Conservation (phyloP, 2,329 filamentous ascomycete genomes). For the Penicillium sp. region DNA sequence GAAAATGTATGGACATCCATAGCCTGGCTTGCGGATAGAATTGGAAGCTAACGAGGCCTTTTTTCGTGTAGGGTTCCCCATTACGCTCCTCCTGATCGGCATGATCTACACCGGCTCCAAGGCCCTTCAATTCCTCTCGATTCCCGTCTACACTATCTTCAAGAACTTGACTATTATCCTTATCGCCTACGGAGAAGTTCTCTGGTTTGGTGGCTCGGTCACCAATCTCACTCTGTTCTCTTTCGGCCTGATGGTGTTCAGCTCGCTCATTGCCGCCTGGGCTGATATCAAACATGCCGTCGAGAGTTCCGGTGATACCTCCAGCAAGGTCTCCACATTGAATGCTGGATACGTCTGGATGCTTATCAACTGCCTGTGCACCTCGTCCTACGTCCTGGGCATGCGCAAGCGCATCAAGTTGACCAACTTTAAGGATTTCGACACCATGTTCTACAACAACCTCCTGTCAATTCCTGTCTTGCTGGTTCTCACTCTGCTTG, state of each 20-base stretch:
- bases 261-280: slow-evolving; percentile 93
- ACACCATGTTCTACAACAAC: slow-evolving; percentile 99
- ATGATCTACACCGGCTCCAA: slow-evolving; percentile 99
- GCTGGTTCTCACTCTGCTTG: slow-evolving; percentile 70
- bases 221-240: slow-evolving; percentile 83
- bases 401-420: slow-evolving; percentile 99
- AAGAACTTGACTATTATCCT: slow-evolving; percentile 99
- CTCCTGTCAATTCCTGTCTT: slow-evolving; percentile 92
- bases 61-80: slow-evolving; percentile 73
- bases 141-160: slow-evolving; percentile 99
- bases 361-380: slow-evolving; percentile 93
- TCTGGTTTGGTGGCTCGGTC: slow-evolving; percentile 95
- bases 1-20: slow-evolving; percentile 66
- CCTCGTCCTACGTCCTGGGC: slow-evolving; percentile 78
- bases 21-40: not conserved
- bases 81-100: slow-evolving; percentile 89
- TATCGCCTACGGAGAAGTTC: slow-evolving; percentile 95
- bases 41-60: not conserved
- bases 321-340: slow-evolving; percentile 76
- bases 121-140: slow-evolving; percentile 91
- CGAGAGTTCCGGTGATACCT: slow-evolving; percentile 62
- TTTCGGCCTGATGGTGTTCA: slow-evolving; percentile 94
- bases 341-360: slow-evolving; percentile 98
- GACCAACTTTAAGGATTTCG: slow-evolving; percentile 99
- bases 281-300: slow-evolving; percentile 89